Base-by-base conservation (phyloP, 805 yeast species). In the Candida insectalens region DNA sequence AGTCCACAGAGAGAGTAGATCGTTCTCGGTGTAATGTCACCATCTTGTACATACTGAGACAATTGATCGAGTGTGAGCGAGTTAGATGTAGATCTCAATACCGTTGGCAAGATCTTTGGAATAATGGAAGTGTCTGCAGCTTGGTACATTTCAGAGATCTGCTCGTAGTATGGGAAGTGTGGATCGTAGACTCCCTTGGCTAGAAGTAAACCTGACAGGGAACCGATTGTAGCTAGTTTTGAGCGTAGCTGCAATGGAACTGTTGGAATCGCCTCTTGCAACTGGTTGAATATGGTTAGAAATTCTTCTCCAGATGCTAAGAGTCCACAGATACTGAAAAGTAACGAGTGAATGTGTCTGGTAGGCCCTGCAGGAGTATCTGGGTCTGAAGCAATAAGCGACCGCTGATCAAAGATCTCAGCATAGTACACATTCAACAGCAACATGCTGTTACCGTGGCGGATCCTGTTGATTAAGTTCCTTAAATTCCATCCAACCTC, bases 311-410 rank as follows among this genome's bases (percentile, higher is more conserved):
- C 42, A n/a, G 51, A 43, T 4, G 45, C 40, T 43, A 53, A 39
- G 20, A 49, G 39, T 1, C 49, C 43, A 5, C 42, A 30, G 3
- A 54, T 43, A 25, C 47, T 42, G 30, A 40, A 50, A 6, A 49
- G 25, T 4, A 51, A 23, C 13, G 41, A 29, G 4, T 37, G 32
- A 5, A 42, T 27, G 34, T 36, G 35, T 31, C 35, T 12, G 32
- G 71, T 0, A 95, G 94, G 59, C 82, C 60, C 43, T 12, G 72
- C 62, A n/a, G n/a, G n/a, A n/a, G n/a, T n/a, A n/a, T n/a, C n/a
- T n/a, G n/a, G n/a, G 43, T 71, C 71, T 78, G 82, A 70, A 29
- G 69, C 79, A 36, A 59, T 64, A 15, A 55, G 54, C n/a, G 51
- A 46, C 17, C 52, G 32, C 13, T 42, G 22, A n/a, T 38, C 40